Evolutionary conservation across 371 early-diverging fungal genomes (phyloP), one percentile per base, ranked within the genome.

Genomic region (Mortierella sp.): DNA sequence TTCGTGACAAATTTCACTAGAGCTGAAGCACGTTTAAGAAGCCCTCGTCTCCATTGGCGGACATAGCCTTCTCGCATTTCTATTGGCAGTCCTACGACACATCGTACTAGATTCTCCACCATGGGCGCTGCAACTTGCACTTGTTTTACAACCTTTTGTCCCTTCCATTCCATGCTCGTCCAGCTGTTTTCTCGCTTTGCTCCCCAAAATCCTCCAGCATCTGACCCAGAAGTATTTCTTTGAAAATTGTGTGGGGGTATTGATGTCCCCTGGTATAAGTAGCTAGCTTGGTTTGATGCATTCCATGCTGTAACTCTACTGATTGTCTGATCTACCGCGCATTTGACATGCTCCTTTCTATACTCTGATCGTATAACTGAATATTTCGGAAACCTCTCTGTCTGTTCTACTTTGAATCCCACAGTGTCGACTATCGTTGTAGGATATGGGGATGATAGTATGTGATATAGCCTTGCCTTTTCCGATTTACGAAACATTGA

Each of bases 361-460:
- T 85, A 89, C 28, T 87, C 84, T 19, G 76, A 47, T 32, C 84
- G 76, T 0, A 85, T 49, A 9, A 72, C 69, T 1, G 72, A 61
- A 61, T 88, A 89, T 7, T 67, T 70, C 1, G 83, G 84, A 26
- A 85, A 83, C 8, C 88, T 61, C n/a, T 86, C 86, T 10, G 90
- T 89, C 64, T 84, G 88, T 61, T 86, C 84, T 13, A 89, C 88
- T 42, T 82, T 75, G 26, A 85, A 69, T 1, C 84, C 75, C 4
- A 83, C 84, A 66, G 88, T 83, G 58, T 89, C 88, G 0, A 89
- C 87, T 1, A 88, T 66, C 0, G 90, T 89, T 0, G 90, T 88
- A 9, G 90, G 90, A 15, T 84, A 75, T 0, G 79, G 83, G 0
- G 90, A 89, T 2, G 86, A 84, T 3, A 89, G 71, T n/a, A 89